Conservation (phyloP, 2,329 filamentous ascomycete genomes). For the Stromatinia cepivora region DNA sequence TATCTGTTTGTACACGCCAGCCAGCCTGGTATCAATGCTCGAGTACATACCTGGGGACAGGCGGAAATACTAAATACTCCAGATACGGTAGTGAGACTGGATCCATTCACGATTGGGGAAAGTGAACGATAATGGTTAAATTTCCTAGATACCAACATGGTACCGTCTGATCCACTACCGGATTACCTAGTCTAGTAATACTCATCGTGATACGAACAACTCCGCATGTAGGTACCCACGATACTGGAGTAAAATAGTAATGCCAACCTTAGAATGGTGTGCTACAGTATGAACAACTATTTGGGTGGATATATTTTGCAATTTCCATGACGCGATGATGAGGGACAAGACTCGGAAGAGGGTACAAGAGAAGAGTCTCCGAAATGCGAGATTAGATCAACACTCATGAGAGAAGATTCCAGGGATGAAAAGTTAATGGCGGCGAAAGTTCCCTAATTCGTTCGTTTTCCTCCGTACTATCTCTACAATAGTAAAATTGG, state of each 20-base stretch:
- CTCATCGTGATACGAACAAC: not conserved
- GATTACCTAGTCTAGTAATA: constrained; percentile 8
- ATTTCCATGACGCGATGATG: constrained; percentile 8
- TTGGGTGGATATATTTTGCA: not conserved
- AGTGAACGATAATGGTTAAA: not conserved
- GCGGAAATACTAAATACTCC: not conserved
- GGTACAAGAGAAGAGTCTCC: not conserved
- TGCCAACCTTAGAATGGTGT: constrained; percentile 8
- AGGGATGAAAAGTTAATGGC: not conserved
- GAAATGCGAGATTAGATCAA: not conserved
- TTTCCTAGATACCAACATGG: not conserved
- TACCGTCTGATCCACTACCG: constrained; percentile 18
- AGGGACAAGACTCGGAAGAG: not conserved
- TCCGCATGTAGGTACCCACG: not conserved
- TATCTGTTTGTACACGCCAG: constrained; percentile 10
- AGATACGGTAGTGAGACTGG: constrained; percentile 4
- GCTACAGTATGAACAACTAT: not conserved
- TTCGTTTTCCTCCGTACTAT: not conserved
- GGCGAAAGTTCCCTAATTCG: not conserved
- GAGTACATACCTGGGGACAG: not conserved
- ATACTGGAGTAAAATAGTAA: constrained; percentile 2
- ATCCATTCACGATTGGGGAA: not conserved
- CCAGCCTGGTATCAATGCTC: constrained; percentile 18
- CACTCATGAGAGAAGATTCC: not conserved
- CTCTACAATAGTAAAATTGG: not conserved